Evolutionary conservation across 148 eudicot species (phyloP).

Genomic region (Pharnaceum exiguum): DNA sequence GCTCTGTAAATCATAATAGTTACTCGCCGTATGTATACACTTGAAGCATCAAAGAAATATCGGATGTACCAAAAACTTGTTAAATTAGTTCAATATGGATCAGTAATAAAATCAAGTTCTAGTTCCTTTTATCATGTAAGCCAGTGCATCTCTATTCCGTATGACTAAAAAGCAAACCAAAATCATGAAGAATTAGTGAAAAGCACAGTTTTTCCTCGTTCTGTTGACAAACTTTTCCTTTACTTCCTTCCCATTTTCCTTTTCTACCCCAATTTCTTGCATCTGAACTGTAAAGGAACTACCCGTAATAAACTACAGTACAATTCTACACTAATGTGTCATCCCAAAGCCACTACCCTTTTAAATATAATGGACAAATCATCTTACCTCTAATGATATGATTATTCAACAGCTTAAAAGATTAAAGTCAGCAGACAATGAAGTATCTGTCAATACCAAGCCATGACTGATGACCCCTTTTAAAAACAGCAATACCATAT

Average conservation of each 20-base stretch:
- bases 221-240: not conserved
- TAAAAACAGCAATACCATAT: not conserved
- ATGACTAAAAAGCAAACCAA: no score
- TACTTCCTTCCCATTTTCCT: not conserved
- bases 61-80: no score
- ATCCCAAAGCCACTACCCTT: slow-evolving; percentile 3
- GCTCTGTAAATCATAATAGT: no score
- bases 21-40: no score
- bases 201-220: no score
- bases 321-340: no score
- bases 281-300: slow-evolving; percentile 7
- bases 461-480: not conserved
- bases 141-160: no score
- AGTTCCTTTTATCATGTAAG: no score
- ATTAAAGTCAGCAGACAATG: slow-evolving; percentile 1
- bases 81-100: no score
- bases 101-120: no score
- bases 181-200: no score
- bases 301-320: not conserved
- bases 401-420: slow-evolving; percentile 1
- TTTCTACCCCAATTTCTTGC: not conserved
- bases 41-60: no score
- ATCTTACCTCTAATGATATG: not conserved
- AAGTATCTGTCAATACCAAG: not conserved
- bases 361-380: not conserved